Conservation (phyloP, 192 early-diverging fungal species). For the Chytriomyces confervae region DNA sequence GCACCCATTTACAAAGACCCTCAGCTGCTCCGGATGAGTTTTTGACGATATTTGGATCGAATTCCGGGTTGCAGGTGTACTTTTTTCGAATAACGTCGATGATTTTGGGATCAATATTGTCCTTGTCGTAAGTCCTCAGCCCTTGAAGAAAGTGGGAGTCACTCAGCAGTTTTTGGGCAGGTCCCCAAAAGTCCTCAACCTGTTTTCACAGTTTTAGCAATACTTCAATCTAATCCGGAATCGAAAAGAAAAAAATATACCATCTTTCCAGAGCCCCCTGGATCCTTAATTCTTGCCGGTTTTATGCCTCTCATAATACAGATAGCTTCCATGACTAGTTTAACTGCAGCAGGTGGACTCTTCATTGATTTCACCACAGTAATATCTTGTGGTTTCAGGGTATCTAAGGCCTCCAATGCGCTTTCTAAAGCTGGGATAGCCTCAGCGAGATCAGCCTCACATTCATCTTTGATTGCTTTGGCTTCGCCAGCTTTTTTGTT, state of each 20-base stretch:
- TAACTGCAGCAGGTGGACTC: constrained; percentile 63
- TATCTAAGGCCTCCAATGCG: constrained; percentile 63
- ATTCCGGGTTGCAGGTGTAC: constrained; percentile 70
- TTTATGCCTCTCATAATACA: constrained; percentile 68
- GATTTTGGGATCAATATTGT: constrained; percentile 66
- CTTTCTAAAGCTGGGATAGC: constrained; percentile 64
- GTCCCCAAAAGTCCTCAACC: constrained; percentile 68
- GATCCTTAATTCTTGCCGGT: constrained; percentile 66
- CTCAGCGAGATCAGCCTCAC: constrained; percentile 65
- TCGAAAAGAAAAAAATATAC: background rate
- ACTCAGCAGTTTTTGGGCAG: constrained; percentile 58
- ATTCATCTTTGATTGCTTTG: constrained; percentile 67
- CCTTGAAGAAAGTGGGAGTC: constrained; percentile 61
- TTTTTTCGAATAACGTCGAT: constrained; percentile 62
- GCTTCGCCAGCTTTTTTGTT: constrained; percentile 65
- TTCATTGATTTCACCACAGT: constrained; percentile 66
- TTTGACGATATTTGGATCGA: constrained; percentile 65
- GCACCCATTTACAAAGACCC: constrained; percentile 64
- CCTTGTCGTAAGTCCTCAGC: constrained; percentile 64
- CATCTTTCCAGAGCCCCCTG: constrained; percentile 67
- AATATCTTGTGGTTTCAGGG: constrained; percentile 64
- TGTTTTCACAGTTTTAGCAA: background rate
- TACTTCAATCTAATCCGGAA: background rate
- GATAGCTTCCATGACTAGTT: constrained; percentile 68
- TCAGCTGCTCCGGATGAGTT: constrained; percentile 66